Base-by-base conservation (phyloP, 2,329 filamentous ascomycete species). In the Ophiostoma angusticollis region DNA sequence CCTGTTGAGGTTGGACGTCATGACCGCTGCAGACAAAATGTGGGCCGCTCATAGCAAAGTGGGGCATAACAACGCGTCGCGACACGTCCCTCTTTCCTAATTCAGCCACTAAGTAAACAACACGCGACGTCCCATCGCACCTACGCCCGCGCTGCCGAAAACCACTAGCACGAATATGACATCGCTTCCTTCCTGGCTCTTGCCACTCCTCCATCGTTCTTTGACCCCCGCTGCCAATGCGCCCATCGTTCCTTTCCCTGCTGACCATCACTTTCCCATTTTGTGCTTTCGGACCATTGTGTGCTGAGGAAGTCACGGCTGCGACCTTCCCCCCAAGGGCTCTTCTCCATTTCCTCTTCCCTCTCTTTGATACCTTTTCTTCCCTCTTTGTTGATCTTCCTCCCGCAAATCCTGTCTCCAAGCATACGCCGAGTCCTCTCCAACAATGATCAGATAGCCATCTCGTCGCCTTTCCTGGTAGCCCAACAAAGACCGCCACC, bases 51-150 rank as follows among this genome's bases (percentile, higher is more conserved):
- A 33, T 30, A 25, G 29, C 17, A 39, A 22, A 40, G 32, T 27
- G 19, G 43, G 35, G 36, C 24, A 33, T 21, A 16, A 24, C 28
- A 43, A 49, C 47, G 47, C 47, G 47, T 47, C 25, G n/a, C 28
- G 24, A 44, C 41, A 45, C 45, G 43, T 44, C 42, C 24, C 21
- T 29, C 14, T 47, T 47, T 47, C 47, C 46, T 34, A 46, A 47
- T 44, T 22, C 5, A 37, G 47, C 23, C 40, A 41, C 23, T 25
- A 31, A 41, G 47, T 49, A 49, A 49, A 49, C 47, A 49, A 49
- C 31, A 39, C 44, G 46, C 47, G 44, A n/a, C n/a, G n/a, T n/a
- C n/a, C n/a, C n/a, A n/a, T n/a, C n/a, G n/a, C n/a, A n/a, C n/a
- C n/a, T n/a, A n/a, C n/a, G n/a, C n/a, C n/a, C n/a, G n/a, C n/a